Conservation (phyloP, 352 stramenopile species). For the Stramenopiles sp. region DNA sequence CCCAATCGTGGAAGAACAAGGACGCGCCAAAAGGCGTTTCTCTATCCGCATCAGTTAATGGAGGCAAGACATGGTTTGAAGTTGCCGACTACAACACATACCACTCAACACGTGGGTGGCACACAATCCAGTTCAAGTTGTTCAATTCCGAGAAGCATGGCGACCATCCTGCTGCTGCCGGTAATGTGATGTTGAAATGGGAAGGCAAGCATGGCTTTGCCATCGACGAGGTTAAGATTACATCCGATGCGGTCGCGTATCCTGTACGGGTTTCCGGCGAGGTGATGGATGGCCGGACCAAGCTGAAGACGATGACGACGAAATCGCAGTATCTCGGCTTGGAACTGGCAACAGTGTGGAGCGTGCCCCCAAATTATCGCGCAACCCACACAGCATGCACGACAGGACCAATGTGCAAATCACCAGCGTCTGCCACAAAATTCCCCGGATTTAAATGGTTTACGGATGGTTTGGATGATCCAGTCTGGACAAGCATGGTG, state of each 20-base stretch:
- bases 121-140: not conserved
- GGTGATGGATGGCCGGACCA: not conserved
- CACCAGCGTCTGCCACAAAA: not conserved
- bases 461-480: not conserved
- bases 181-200: not conserved
- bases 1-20: too few relatives aligned
- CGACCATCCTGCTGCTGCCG: not conserved
- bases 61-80: not conserved
- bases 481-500: too few relatives aligned
- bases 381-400: not conserved
- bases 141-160: not conserved
- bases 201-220: not conserved
- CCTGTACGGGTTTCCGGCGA: not conserved
- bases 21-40: constrained; percentile 9
- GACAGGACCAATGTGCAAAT: not conserved
- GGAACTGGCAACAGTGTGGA: not conserved
- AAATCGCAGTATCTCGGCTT: not conserved
- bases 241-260: not conserved
- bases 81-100: not conserved
- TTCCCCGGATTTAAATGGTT: constrained; percentile 2
- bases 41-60: not conserved
- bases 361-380: not conserved
- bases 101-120: not conserved
- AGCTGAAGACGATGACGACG: not conserved
- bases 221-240: constrained; percentile 9